Evolutionary conservation across 1,139 yeast genomes (phyloP).

Genomic region (Casaregolazyma suthepensis): DNA sequence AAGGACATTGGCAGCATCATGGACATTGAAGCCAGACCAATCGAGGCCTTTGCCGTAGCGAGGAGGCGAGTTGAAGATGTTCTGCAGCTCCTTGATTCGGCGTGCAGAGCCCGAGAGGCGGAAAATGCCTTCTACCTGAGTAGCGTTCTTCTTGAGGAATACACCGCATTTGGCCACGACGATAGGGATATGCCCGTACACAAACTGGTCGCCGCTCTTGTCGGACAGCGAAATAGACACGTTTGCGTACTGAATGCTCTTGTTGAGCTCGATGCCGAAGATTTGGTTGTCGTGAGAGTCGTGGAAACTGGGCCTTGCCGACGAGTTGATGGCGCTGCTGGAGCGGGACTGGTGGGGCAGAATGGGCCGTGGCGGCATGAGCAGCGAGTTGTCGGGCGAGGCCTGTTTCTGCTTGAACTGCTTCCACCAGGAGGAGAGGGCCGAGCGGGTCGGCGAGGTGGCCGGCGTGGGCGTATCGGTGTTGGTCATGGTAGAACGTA

Average conservation of each 20-base stretch:
- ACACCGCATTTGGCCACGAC: constrained; percentile 97
- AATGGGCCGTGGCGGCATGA: constrained; percentile 20
- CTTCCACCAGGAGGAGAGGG: constrained; percentile 41
- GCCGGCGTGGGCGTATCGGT: constrained; percentile 9
- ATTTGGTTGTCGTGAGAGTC: constrained; percentile 38
- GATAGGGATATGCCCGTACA: constrained; percentile 75
- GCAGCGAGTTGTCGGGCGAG: not conserved
- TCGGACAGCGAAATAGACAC: constrained; percentile 63
- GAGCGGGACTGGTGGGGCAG: constrained; percentile 30
- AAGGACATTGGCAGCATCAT: constrained; percentile 90
- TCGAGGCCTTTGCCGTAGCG: constrained; percentile 77
- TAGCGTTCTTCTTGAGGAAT: constrained; percentile 61
- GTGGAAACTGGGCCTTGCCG: constrained; percentile 6
- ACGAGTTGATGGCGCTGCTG: constrained; percentile 19
- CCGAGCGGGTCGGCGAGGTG: constrained; percentile 31
- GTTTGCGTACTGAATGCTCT: constrained; percentile 66
- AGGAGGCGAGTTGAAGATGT: constrained; percentile 79
- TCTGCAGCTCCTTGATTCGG: constrained; percentile 79
- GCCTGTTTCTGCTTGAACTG: constrained; percentile 31
- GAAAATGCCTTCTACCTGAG: constrained; percentile 80
- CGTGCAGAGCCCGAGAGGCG: constrained; percentile 90
- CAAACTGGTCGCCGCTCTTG: constrained; percentile 46
- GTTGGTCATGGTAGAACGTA: too few species aligned
- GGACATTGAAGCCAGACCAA: constrained; percentile 96
- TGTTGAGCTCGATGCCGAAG: constrained; percentile 77